Conservation (phyloP, 176 grass and related monocot genomes). For the Juncus inflexus region DNA sequence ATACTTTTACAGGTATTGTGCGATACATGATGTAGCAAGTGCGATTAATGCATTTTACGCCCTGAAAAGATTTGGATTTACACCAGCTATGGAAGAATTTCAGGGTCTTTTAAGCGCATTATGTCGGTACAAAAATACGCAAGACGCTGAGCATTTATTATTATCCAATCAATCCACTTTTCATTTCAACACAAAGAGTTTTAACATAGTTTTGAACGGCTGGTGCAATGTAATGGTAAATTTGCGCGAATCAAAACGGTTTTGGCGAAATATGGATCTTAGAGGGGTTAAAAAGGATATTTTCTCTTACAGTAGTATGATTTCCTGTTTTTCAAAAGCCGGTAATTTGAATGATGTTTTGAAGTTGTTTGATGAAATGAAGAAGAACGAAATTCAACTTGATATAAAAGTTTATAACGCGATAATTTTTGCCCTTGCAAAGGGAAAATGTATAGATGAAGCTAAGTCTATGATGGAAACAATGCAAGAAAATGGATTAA, state of each 20-base stretch:
- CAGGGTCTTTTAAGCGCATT: slow-evolving; percentile 68
- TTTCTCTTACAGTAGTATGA: slow-evolving; percentile 72
- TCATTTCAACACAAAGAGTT: slow-evolving; percentile 80
- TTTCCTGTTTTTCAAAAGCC: slow-evolving; percentile 77
- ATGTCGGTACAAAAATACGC: slow-evolving; percentile 72
- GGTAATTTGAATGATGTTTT: slow-evolving; percentile 69
- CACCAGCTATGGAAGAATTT: slow-evolving; percentile 39
- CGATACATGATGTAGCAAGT: slow-evolving; percentile 47
- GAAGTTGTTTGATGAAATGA: slow-evolving; percentile 71
- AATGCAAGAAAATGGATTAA: slow-evolving; percentile 58
- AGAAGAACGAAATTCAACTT: slow-evolving; percentile 48
- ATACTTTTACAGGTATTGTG: slow-evolving; percentile 46
- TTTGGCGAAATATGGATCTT: slow-evolving; percentile 59
- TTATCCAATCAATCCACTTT: slow-evolving; percentile 51
- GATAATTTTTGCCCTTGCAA: slow-evolving; percentile 58
- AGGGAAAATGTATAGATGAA: slow-evolving; percentile 55
- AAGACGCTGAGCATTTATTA: slow-evolving; percentile 74
- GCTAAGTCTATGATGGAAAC: slow-evolving; percentile 49
- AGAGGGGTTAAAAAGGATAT: slow-evolving; percentile 53
- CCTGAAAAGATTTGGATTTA: slow-evolving; percentile 51
- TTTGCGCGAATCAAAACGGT: slow-evolving; percentile 61
- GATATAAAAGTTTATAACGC: slow-evolving; percentile 76
- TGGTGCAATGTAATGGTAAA: slow-evolving; percentile 65
- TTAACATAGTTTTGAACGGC: slow-evolving; percentile 80
- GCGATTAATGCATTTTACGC: slow-evolving; percentile 56